phyloP scores from a whole-genome alignment of 2,329 filamentous ascomycete species.

The Magnaporthales sp. region DNA sequence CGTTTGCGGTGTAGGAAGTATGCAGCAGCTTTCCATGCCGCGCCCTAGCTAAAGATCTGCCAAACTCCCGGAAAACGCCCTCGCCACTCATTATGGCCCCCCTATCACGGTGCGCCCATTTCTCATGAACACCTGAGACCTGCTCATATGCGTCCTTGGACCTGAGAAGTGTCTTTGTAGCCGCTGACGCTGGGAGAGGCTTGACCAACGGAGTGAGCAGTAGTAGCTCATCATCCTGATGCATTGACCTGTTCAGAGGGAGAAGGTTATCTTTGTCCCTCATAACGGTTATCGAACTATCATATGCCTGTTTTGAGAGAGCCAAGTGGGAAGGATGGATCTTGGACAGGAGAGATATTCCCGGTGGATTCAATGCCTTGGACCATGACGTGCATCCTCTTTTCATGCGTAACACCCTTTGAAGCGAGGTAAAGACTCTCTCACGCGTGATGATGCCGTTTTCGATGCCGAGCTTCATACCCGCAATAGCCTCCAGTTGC shows the following conservation, averaged over 20 bases:
- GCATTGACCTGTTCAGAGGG: slow-evolving; percentile 72
- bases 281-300: slow-evolving; percentile 86
- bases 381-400: slow-evolving; percentile 82
- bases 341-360: slow-evolving; percentile 65
- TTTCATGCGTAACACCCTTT: slow-evolving; percentile 73
- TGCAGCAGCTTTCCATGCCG: slow-evolving; percentile 81
- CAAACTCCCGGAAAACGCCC: slow-evolving; percentile 83
- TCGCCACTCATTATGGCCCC: slow-evolving; percentile 79
- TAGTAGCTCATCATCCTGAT: slow-evolving; percentile 80
- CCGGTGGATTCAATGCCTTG: slow-evolving; percentile 79
- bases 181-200: slow-evolving; percentile 80
- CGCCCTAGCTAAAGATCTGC: slow-evolving; percentile 76
- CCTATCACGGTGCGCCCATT: slow-evolving; percentile 48
- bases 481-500: slow-evolving; percentile 85
- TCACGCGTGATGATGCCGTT: slow-evolving; percentile 81
- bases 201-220: slow-evolving; percentile 85
- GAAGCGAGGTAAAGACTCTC: slow-evolving; percentile 71
- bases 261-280: slow-evolving; percentile 80
- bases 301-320: slow-evolving; percentile 79
- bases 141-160: slow-evolving; percentile 29
- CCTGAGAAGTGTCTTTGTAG: slow-evolving; percentile 63
- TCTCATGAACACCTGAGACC: slow-evolving; percentile 38
- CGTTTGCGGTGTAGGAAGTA: slow-evolving; percentile 91
- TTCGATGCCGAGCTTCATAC: slow-evolving; percentile 79
- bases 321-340: slow-evolving; percentile 76